A percentile compares a stretch with the other conserved stretches of the same genome.
phyloP scores from a whole-genome alignment of 2,329 filamentous ascomycete species.

The Paraconiothyrium brasiliense region DNA sequence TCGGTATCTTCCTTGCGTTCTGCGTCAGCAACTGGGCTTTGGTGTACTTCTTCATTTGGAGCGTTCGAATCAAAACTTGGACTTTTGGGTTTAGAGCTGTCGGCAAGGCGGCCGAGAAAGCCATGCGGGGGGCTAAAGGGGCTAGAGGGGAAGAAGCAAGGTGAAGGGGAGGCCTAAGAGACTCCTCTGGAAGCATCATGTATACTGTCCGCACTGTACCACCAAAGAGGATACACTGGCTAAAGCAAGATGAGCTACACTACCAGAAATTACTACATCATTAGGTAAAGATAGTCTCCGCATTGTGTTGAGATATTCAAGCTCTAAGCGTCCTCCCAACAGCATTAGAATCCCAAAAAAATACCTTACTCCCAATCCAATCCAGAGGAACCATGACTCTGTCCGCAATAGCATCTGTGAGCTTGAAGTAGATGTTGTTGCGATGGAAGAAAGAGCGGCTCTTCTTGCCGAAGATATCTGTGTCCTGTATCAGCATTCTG shows the following conservation, averaged over 20 bases:
- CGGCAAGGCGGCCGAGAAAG: conserved; percentile 59
- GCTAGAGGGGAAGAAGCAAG: conserved; percentile 19
- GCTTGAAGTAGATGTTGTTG: conserved; percentile 46
- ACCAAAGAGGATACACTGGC: not conserved
- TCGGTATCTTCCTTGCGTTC: conserved; percentile 78
- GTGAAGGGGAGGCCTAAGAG: not conserved
- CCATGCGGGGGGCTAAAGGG: conserved; percentile 21
- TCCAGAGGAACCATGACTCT: conserved; percentile 14
- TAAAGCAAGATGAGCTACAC: not conserved
- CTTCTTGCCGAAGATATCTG: conserved; percentile 49
- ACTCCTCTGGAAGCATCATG: not conserved
- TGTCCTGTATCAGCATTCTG: not conserved
- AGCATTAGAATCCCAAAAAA: not conserved
- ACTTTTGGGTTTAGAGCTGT: conserved; percentile 72
- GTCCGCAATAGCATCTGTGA: conserved; percentile 43
- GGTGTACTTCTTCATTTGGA: conserved; percentile 82
- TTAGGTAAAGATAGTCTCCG: not conserved
- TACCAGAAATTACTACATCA: not conserved
- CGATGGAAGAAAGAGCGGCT: conserved; percentile 46
- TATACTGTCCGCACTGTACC: not conserved
- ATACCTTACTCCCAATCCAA: not conserved
- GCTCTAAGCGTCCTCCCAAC: not conserved
- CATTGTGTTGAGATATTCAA: not conserved
- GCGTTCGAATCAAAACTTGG: conserved; percentile 75
- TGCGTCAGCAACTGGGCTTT: conserved; percentile 75